Evolutionary conservation across 257 asterid genomes (phyloP), one percentile per base, ranked within the genome.

Genomic region (Solanum peruvianum): DNA sequence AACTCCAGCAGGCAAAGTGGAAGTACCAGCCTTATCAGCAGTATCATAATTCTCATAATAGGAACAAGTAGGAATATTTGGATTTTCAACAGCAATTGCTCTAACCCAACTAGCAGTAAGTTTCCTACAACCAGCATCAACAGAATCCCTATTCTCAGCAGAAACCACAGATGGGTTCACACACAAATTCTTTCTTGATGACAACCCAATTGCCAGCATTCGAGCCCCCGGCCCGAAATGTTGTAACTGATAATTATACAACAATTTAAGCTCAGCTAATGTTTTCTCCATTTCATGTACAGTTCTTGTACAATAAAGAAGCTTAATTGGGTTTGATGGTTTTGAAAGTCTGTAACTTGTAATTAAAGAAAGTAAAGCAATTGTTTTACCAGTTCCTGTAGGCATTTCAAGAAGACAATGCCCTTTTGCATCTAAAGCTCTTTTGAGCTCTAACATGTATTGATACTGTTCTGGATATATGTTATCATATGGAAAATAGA

Each of bases 281-380:
- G 99, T 97, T 91, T 97, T 97, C 93, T 97, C 99, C 99, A 97
- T 97, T 90, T 97, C 99, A 91, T 97, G 99, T 14, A 97, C 99
- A 1, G 99, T 96, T 60, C 99, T 98, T 42, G 99, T 97, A 90
- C 99, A 97, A 88, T 97, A 96, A 49, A 97, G 64, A 33, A 96
- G 94, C 87, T 97, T 97, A 33, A 95, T 92, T 16, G 94, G 94
- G 76, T 91, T 92, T 58, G 98, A 92, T 42, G 95, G 98, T 76
- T 96, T 97, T 6, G 98, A 94, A 33, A 97, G 85, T 4, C 92
- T 80, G 88, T 97, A 97, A 72, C 99, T 97, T 5, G 99, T 97
- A 91, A 97, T 97, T 27, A 97, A 86, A 10, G 98, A 97, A 62
- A 97, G 98, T 29, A 97, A 88, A 7, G 99, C 96, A 18, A 97